A percentile compares a stretch with the other conserved stretches of the same genome.
These are phyloP conservation scores for Cicer bijugum DNA, from an alignment of 306 rosid species.

Conservation along the genomic window DNA sequence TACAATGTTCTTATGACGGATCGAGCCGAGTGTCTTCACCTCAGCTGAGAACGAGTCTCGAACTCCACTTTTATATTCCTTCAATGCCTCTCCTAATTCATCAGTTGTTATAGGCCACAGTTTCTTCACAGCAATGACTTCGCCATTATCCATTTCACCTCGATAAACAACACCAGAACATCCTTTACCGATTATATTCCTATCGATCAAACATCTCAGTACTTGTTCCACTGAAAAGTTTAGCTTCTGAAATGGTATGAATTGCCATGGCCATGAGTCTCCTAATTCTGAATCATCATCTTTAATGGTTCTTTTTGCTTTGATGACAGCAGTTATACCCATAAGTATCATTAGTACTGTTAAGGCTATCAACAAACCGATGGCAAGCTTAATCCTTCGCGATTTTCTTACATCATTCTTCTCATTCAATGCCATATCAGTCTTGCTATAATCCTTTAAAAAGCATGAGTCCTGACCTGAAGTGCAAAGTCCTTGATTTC, in stretches of 20 bases:
- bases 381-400: constrained; percentile 68
- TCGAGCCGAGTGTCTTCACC: constrained; percentile 81
- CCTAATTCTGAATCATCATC: constrained; percentile 84
- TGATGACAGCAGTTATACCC: constrained; percentile 81
- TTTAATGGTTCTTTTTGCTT: constrained; percentile 61
- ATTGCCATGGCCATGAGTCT: constrained; percentile 88
- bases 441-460: constrained; percentile 48
- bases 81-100: constrained; percentile 49
- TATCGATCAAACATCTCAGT: constrained; percentile 70
- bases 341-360: constrained; percentile 69
- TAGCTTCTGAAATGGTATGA: constrained; percentile 93
- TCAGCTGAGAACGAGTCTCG: constrained; percentile 86
- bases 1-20: constrained; percentile 94
- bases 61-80: constrained; percentile 68
- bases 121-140: constrained; percentile 92
- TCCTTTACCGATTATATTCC: constrained; percentile 87
- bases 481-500: constrained; percentile 75
- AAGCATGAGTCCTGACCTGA: constrained; percentile 71
- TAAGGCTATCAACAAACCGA: constrained; percentile 69
- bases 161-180: constrained; percentile 91
- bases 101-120: constrained; percentile 76
- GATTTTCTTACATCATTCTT: constrained; percentile 51
- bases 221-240: constrained; percentile 77
- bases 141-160: constrained; percentile 73
- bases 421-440: constrained; percentile 50